Percentiles rank a stretch among this genome's conserved stretches.
Conservation (phyloP, 257 asterid species). For the Solanum piurae region DNA sequence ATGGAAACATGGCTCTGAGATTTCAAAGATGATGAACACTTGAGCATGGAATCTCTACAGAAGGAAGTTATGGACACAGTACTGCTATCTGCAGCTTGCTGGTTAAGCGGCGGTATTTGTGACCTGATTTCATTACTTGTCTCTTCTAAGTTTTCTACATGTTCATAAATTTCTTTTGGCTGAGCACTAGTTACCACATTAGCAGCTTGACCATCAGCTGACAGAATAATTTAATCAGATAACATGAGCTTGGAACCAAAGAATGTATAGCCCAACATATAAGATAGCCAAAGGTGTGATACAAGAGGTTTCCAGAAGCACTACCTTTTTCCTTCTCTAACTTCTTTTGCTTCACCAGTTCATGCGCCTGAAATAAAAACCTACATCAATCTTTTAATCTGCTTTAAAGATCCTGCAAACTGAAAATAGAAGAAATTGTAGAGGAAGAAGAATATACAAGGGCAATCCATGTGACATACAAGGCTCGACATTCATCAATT, state of each 20-base stretch:
- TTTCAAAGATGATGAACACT: conserved; percentile 36
- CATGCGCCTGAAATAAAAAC: conserved; percentile 67
- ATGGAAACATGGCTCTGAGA: conserved; percentile 42
- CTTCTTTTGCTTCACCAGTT: conserved; percentile 62
- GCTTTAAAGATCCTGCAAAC: conserved; percentile 2
- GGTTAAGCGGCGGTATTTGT: conserved; percentile 26
- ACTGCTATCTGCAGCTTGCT: conserved; percentile 12
- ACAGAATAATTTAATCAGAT: background rate
- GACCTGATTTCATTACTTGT: conserved; percentile 19
- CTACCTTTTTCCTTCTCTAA: conserved; percentile 70
- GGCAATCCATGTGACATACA: conserved; percentile 67
- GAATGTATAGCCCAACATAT: background rate
- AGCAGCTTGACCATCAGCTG: conserved; percentile 20
- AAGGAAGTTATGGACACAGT: conserved; percentile 28
- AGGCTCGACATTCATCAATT: conserved; percentile 82
- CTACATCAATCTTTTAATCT: background rate
- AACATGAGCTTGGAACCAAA: background rate
- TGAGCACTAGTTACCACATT: conserved; percentile 26
- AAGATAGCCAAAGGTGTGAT: background rate
- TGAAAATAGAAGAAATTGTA: background rate
- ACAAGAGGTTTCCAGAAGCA: conserved; percentile 3
- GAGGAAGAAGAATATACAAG: conserved; percentile 32
- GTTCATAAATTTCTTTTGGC: background rate
- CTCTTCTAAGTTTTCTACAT: conserved; percentile 14
- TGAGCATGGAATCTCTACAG: conserved; percentile 24